Evolutionary conservation across 345 rosid genomes (phyloP).

Genomic region (Aethionema arabicum): DNA sequence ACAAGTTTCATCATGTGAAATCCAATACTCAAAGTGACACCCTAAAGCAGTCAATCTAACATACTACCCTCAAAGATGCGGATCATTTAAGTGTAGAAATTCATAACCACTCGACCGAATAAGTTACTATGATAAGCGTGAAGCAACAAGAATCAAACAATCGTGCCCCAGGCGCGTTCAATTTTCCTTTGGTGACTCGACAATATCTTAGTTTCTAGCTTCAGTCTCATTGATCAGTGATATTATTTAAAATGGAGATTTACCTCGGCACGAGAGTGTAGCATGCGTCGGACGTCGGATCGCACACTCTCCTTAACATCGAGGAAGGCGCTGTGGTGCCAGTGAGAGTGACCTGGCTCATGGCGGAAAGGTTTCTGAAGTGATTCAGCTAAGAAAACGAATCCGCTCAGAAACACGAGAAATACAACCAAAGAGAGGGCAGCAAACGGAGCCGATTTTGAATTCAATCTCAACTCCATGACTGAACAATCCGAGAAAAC

Average conservation of each 20-base stretch:
- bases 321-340: conserved; percentile 99
- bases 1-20: conserved; percentile 9
- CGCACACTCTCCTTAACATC: conserved; percentile 84
- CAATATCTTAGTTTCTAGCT: neutral
- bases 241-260: neutral
- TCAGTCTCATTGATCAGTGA: conserved; percentile 2
- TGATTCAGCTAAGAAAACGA: conserved; percentile 49
- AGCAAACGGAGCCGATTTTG: conserved; percentile 12
- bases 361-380: conserved; percentile 78
- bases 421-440: conserved; percentile 8
- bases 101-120: conserved; percentile 2
- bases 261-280: conserved; percentile 98
- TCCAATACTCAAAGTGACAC: neutral
- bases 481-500: conserved; percentile 29
- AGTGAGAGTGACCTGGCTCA: conserved; percentile 90
- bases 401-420: conserved; percentile 38
- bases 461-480: conserved; percentile 42
- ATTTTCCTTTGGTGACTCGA: conserved; percentile 6
- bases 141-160: neutral
- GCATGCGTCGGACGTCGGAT: conserved; percentile 91
- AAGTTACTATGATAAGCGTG: conserved; percentile 19
- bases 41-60: conserved; percentile 11
- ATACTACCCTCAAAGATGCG: conserved; percentile 14
- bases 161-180: neutral
- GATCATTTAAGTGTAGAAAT: conserved; percentile 7